phyloP scores from a whole-genome alignment of 306 rosid genomes.

The Sesbania bispinosa region DNA sequence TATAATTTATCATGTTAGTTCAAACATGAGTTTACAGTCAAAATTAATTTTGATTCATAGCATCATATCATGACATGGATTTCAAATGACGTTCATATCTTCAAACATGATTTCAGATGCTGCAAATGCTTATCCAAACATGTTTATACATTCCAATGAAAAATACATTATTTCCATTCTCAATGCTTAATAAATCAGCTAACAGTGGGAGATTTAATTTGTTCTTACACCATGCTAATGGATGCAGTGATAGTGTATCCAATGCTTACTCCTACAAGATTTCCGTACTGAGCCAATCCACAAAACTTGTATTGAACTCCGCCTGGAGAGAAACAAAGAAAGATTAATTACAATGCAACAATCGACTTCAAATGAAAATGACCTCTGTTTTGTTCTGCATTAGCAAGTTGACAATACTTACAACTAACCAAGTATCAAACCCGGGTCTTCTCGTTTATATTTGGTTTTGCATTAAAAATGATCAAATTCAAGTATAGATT shows the following conservation, averaged over 20 bases:
- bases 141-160: too few relatives aligned
- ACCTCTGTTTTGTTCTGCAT: neutral
- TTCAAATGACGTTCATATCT: too few relatives aligned
- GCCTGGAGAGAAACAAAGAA: conserved; percentile 15
- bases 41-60: too few relatives aligned
- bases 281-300: conserved; percentile 35
- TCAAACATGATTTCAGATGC: too few relatives aligned
- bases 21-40: too few relatives aligned
- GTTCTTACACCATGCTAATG: conserved; percentile 49
- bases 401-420: neutral
- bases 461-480: too few relatives aligned
- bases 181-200: neutral
- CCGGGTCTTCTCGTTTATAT: neutral
- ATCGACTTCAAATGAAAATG: neutral
- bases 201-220: neutral
- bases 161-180: neutral
- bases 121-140: too few relatives aligned
- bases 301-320: conserved; percentile 29
- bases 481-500: too few relatives aligned
- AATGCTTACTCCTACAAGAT: conserved; percentile 25
- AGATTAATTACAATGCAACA: neutral
- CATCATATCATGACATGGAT: too few relatives aligned
- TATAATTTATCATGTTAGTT: too few relatives aligned
- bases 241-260: conserved; percentile 41
- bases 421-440: neutral